Base-by-base conservation (phyloP, 441 rosid genomes). In the Rhodomyrtus psidioides region DNA sequence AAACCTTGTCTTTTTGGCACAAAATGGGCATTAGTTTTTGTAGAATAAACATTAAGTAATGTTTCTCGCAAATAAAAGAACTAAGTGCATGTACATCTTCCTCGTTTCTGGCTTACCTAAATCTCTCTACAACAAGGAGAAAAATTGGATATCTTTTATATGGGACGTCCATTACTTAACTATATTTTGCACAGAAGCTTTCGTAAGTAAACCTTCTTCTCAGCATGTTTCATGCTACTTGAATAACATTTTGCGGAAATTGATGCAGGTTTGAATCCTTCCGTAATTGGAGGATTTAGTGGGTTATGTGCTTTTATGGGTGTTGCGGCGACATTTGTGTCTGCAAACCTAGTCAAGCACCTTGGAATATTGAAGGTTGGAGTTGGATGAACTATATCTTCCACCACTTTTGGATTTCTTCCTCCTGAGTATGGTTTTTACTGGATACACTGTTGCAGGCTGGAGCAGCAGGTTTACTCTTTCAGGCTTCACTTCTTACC, bases 231-330 rank as follows among this genome's bases (percentile, higher is more conserved):
- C 24, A 30, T 65, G 76, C 83, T 84, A 85, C 83, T 27, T 83
- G 55, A 39, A 55, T 75, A 51, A 55, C 84, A 79, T 79, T 44
- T 27, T 55, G 19, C 23, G 84, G 81, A 79, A 82, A 58, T 88
- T 89, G 83, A 55, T 58, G 89, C 92, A 97, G 98, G 96, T 84
- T 88, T 95, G 79, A 94, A 94, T 90, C 98, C 98, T 58, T 97
- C 98, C 53, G 86, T 97, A 76, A 92, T 97, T 59, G 99, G 98
- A 34, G 97, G 97, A 19, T 97, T 97, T 84, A 95, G 94, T 89
- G 99, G 98, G 76, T 90, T 96, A 82, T 96, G 99, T 55, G 96
- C 99, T 84, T 89, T 90, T 83, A 97, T 96, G 98, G 99, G 98
- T 14, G 97, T 97, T 12, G 95, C 93, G 0, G 99, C 98, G 28